Percentiles rank a stretch among this genome's conserved stretches.
phyloP scores from a whole-genome alignment of 164 flowering plant genomes.

The Buxus sempervirens region DNA sequence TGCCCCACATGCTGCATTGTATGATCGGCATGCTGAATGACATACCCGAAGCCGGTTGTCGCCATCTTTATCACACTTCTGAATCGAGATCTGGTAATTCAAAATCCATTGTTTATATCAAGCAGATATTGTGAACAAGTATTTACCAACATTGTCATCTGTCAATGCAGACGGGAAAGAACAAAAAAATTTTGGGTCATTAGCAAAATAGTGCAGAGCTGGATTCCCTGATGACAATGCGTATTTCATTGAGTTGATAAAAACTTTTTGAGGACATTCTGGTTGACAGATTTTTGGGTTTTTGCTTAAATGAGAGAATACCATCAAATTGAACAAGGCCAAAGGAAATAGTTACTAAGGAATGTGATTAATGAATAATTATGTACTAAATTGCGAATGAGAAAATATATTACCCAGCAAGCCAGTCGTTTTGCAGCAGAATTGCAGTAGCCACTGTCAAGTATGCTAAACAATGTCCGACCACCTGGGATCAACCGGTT shows the following conservation, averaged over 20 bases:
- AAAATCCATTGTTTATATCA: background rate
- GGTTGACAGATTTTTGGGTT: no score
- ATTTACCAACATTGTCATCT: no score
- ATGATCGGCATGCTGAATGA: conserved; percentile 87
- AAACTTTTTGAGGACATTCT: no score
- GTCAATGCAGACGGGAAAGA: no score
- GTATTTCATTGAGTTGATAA: no score
- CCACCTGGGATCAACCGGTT: conserved; percentile 80
- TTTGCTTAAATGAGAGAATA: no score
- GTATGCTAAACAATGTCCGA: conserved; percentile 60
- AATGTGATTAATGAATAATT: no score
- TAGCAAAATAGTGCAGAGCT: no score
- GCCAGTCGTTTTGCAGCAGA: conserved; percentile 92
- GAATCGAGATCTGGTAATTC: conserved; percentile 84
- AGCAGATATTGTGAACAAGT: background rate
- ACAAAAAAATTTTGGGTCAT: no score
- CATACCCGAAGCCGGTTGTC: conserved; percentile 96
- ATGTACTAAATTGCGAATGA: background rate
- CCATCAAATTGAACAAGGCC: no score
- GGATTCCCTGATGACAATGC: no score
- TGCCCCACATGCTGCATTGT: conserved; percentile 92
- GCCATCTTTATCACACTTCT: conserved; percentile 87
- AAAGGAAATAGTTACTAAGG: no score
- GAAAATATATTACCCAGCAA: conserved; percentile 74
- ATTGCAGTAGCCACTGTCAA: conserved; percentile 73